Evolutionary conservation across 768 basidiomycete genomes (phyloP), one percentile per base, ranked within the genome.

Genomic region (Peribolospora baueri): DNA sequence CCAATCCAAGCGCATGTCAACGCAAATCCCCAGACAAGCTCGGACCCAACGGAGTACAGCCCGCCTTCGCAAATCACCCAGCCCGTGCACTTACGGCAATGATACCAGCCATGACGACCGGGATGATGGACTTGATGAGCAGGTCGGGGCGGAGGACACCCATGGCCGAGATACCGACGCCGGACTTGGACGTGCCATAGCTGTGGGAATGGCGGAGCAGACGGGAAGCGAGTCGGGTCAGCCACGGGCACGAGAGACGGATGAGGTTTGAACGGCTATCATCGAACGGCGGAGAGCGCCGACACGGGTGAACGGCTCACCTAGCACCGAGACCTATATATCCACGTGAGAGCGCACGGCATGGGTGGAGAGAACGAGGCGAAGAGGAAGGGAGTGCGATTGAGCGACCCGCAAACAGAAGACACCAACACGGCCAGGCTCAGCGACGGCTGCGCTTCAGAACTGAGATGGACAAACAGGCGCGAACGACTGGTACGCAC

Each of bases 21-120:
- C 25, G 1, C 25, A 25, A 25, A 25, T 25, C 25, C 25, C 25
- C 25, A 25, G n/a, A 14, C 25, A n/a, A 50, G 25, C n/a, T 36
- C 45, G 42, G 25, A 10, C 49, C 14, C 37, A 3, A 43, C 13
- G 51, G n/a, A 1, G 10, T 42, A 3, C 38, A 13, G 6, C 11
- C 4, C 36, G 41, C 36, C 38, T 39, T 37, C 54, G 42, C 14
- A 54, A 7, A 25, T 10, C 5, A 54, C 6, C 11, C 36, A 8
- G 5, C 5, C 38, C 7, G 25, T 3, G 7, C 25, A 79, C 86
- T 61, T 62, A 97, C 91, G 68, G 84, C 91, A 72, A 97, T 93
- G 73, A 97, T 97, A 87, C 91, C 91, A 75, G 91, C 91, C 91
- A 97, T 95, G 70, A 98, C 82, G 68, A 95, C 88, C 49, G 90